Evolutionary conservation across 768 basidiomycete genomes (phyloP).

Genomic region (Suillus spraguei): DNA sequence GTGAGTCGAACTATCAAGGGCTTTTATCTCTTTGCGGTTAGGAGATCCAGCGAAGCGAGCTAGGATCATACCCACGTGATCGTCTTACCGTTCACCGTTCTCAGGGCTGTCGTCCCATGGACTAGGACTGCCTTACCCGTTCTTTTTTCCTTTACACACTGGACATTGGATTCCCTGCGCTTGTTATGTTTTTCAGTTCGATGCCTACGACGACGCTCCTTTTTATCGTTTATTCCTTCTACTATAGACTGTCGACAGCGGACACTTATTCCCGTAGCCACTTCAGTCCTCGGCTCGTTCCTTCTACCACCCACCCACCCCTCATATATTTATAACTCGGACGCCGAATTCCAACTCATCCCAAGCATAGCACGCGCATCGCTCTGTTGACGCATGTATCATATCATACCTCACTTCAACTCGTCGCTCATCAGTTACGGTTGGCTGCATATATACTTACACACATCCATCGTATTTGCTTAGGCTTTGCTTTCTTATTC

Average conservation of each 20-base stretch:
- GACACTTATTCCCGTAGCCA: background rate
- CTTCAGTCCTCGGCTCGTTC: background rate
- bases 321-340: background rate
- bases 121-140: background rate
- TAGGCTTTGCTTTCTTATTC: background rate
- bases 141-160: background rate
- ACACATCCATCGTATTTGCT: background rate
- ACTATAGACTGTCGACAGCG: background rate
- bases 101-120: background rate
- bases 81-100: background rate
- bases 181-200: background rate
- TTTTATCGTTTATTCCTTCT: background rate
- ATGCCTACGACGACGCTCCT: background rate
- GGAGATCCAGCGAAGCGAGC: background rate
- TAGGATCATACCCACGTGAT: background rate
- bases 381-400: background rate
- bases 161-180: background rate
- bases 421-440: background rate
- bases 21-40: background rate
- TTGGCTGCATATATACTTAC: background rate
- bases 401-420: constrained; percentile 7
- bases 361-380: background rate
- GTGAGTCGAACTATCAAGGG: background rate
- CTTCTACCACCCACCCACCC: background rate
- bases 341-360: background rate